These are phyloP conservation scores for Cotoneaster glaucophyllus DNA, from an alignment of 306 rosid species.

Conservation along the genomic window DNA sequence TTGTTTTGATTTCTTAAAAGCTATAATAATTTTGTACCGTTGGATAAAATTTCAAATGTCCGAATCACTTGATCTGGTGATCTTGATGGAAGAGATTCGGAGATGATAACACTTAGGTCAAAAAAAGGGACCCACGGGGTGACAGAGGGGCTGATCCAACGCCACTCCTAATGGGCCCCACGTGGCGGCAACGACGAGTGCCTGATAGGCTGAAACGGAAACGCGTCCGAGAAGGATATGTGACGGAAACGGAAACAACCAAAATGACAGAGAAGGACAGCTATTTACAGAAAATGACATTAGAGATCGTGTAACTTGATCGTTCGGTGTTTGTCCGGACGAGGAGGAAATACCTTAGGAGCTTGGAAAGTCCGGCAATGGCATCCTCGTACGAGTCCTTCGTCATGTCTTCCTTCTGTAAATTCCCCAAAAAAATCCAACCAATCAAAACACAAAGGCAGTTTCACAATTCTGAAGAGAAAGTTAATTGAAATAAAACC, in stretches of 20 bases:
- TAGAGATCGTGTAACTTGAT: background rate
- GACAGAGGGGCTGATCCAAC: background rate
- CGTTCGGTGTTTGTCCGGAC: background rate
- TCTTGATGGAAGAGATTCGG: no score
- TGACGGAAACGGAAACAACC: background rate
- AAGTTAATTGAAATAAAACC: background rate
- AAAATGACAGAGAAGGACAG: constrained; percentile 23
- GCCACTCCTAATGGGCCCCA: constrained; percentile 1
- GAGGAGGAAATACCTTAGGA: constrained; percentile 48
- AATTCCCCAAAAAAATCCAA: constrained; percentile 1
- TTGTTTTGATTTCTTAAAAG: no score
- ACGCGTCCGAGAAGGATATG: background rate
- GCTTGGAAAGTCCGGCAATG: constrained; percentile 61
- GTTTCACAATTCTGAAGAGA: background rate
- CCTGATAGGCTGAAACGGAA: background rate
- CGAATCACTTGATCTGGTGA: no score
- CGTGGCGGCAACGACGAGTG: background rate
- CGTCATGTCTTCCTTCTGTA: constrained; percentile 70
- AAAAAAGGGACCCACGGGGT: constrained; percentile 3
- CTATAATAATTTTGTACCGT: no score
- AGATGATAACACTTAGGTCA: background rate
- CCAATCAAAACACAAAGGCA: background rate
- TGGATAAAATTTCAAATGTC: no score
- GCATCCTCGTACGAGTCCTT: constrained; percentile 66
- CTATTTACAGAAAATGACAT: background rate